Evolutionary conservation across 768 basidiomycete genomes (phyloP), one percentile per base, ranked within the genome.

Genomic region (Naematelia aurantialba): DNA sequence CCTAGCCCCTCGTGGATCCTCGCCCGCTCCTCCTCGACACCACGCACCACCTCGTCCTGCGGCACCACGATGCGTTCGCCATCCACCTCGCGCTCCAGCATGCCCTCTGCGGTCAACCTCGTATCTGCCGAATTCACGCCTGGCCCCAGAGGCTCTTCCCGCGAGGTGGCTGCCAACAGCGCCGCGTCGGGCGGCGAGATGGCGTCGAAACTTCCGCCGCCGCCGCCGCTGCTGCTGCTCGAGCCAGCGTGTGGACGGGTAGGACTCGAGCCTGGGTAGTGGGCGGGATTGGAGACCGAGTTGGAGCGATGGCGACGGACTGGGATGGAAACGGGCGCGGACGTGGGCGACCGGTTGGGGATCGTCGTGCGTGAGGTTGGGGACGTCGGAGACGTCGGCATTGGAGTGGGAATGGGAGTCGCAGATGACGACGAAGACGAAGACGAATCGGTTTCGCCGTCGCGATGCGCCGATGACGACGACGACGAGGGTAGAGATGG

Each of bases 151-250:
- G 76, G 77, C 45, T 62, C 65, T 5, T 69, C 64, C 11, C 62
- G 53, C 3, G 66, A 54, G 1, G 73, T 65, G 1, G 74, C 72
- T 1, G 63, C 53, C 12, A 73, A 55, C n/a, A 78, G 52, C 14
- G 67, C 60, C 1, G 74, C 60, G 52, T 76, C 76, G 1, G 75
- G 72, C 1, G 76, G 75, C 0, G 75, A 75, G n/a, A 74, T 68
- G 11, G 62, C 70, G 13, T 57, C 29, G 17, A 25, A 13, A 8
- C 39, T 30, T 11, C 27, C 26, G 50, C 21, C 13, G n/a, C n/a
- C n/a, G n/a, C n/a, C n/a, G n/a, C n/a, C n/a, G n/a, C n/a, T n/a
- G n/a, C n/a, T n/a, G n/a, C n/a, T n/a, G n/a, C n/a, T n/a, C n/a
- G n/a, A n/a, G n/a, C n/a, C n/a, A n/a, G n/a, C n/a, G n/a, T n/a